Conservation (phyloP, 2,329 filamentous ascomycete genomes). For the Cyanodermella asteris region DNA sequence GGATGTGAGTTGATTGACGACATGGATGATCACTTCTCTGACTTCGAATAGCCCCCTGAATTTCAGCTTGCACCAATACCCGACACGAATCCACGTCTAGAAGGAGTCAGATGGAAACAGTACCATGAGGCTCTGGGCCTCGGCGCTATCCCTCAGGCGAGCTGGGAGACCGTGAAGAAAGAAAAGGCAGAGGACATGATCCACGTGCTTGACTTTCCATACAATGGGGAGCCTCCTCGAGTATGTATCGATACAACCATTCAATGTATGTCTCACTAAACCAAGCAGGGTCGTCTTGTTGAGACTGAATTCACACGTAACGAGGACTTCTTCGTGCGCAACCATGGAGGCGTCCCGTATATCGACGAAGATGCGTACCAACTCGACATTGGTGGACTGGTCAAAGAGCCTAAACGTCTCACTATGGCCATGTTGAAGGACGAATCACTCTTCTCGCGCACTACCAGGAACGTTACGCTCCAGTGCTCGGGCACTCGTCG, state of each 20-base stretch:
- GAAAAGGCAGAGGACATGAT: constrained; percentile 26
- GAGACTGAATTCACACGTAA: constrained; percentile 37
- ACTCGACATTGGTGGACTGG: constrained; percentile 31
- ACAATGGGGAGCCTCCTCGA: constrained; percentile 23
- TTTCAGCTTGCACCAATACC: constrained; percentile 22
- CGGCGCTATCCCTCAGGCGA: constrained; percentile 21
- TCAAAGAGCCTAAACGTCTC: constrained; percentile 33
- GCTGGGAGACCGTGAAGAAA: constrained; percentile 21
- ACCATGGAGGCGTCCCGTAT: constrained; percentile 48
- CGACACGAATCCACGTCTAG: constrained; percentile 20
- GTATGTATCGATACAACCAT: constrained; percentile 2
- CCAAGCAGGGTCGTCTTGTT: constrained; percentile 29
- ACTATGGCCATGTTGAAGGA: constrained; percentile 39
- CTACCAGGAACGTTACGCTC: constrained; percentile 36
- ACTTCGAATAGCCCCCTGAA: constrained; percentile 15
- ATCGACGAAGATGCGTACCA: constrained; percentile 25
- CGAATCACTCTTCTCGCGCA: constrained; percentile 35
- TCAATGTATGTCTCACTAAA: background rate
- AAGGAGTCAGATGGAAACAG: constrained; percentile 24
- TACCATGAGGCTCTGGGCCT: constrained; percentile 23
- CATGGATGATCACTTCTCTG: no score
- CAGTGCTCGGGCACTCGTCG: constrained; percentile 49
- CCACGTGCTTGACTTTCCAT: constrained; percentile 25
- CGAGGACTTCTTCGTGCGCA: constrained; percentile 42
- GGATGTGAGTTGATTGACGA: background rate